phyloP scores from a whole-genome alignment of 441 rosid genomes.

The Gossypium laxum region DNA sequence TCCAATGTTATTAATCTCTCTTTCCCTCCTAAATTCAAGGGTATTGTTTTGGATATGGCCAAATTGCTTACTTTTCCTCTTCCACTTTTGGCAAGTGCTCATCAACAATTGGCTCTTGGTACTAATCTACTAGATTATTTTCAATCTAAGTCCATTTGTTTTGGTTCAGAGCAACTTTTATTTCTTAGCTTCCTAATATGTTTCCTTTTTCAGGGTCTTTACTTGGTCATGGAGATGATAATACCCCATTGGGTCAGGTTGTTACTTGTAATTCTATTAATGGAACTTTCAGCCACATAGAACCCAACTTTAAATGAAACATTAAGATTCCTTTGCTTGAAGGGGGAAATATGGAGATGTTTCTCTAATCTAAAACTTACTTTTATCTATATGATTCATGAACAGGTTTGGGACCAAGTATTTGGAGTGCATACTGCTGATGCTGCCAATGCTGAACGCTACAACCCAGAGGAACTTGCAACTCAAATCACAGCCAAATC shows the following conservation, averaged over 20 bases:
- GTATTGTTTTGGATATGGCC: slow-evolving; percentile 54
- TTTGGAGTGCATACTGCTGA: slow-evolving; percentile 51
- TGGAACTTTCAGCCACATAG: background rate
- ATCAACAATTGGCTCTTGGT: slow-evolving; percentile 83
- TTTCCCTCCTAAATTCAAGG: slow-evolving; percentile 36
- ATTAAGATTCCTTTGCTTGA: background rate
- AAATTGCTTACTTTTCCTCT: slow-evolving; percentile 67
- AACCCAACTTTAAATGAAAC: background rate
- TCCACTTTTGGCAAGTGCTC: slow-evolving; percentile 71
- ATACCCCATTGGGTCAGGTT: slow-evolving; percentile 57
- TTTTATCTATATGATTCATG: slow-evolving; percentile 1
- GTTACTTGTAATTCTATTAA: slow-evolving; percentile 13
- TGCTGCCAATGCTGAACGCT: slow-evolving; percentile 57
- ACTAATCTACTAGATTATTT: slow-evolving; percentile 13
- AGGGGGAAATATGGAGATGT: background rate
- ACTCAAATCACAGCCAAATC: slow-evolving; percentile 43
- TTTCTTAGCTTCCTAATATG: slow-evolving; percentile 16
- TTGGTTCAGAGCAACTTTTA: slow-evolving; percentile 4
- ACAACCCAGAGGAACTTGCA: slow-evolving; percentile 64
- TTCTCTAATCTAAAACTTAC: background rate
- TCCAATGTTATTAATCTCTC: slow-evolving; percentile 17
- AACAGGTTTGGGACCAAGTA: slow-evolving; percentile 67
- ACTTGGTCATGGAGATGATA: slow-evolving; percentile 35
- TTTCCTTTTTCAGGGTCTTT: slow-evolving; percentile 47
- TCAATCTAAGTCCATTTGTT: slow-evolving; percentile 9